Conservation (phyloP, 345 rosid species). For the Leavenworthia alabamica region DNA sequence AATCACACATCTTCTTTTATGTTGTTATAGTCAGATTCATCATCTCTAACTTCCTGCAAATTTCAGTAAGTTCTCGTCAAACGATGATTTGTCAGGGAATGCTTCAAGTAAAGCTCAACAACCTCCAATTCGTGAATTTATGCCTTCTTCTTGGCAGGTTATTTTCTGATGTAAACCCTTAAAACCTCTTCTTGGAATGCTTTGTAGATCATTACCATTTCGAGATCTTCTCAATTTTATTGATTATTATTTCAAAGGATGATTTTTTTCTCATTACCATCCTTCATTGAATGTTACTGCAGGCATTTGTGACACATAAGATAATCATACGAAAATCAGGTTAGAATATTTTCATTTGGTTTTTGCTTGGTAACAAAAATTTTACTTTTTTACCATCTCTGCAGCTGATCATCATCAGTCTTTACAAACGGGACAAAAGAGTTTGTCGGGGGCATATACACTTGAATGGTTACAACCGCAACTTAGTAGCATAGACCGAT, state of each 20-base stretch:
- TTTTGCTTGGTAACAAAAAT: too few relatives aligned
- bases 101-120: constrained; percentile 32
- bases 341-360: constrained; percentile 3
- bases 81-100: constrained; percentile 21
- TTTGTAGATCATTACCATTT: neutral
- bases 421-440: constrained; percentile 13
- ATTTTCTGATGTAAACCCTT: constrained; percentile 8
- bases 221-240: neutral
- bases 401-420: constrained; percentile 39
- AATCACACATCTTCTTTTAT: neutral
- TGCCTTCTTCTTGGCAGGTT: constrained; percentile 93
- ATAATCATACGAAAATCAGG: constrained; percentile 43
- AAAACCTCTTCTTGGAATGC: neutral
- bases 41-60: constrained; percentile 18
- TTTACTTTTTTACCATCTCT: too few relatives aligned
- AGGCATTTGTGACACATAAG: constrained; percentile 74
- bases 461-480: constrained; percentile 62
- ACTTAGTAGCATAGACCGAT: constrained; percentile 41
- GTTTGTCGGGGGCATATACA: constrained; percentile 16
- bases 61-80: constrained; percentile 29
- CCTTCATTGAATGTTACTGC: constrained; percentile 22
- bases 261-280: constrained; percentile 1
- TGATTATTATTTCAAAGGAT: neutral
- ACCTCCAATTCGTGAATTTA: constrained; percentile 52
- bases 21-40: constrained; percentile 9